Base-by-base conservation (phyloP, 208 protist genomes). In the Leishmania gerbilli region DNA sequence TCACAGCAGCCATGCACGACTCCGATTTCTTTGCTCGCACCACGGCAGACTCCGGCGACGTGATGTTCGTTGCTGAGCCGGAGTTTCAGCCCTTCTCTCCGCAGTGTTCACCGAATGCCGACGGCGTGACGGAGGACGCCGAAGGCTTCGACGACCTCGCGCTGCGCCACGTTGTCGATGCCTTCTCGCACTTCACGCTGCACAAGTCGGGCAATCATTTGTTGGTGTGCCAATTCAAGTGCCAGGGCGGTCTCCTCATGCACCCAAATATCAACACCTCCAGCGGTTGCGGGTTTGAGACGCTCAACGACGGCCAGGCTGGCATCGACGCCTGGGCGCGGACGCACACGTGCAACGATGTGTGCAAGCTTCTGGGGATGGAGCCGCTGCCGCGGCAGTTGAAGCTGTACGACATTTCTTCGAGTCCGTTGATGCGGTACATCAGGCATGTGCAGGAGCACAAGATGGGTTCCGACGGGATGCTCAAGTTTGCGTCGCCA, bases 141-240 rank as follows among this genome's bases (percentile, higher is more conserved):
- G 75, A 84, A 71, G 75, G 74, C 67, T 80, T 86, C 56, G 64
- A 89, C n/a, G 80, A 80, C 58, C 21, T 8, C 37, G 76, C 76
- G 75, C 58, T 84, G 68, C 76, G 80, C 76, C 76, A 85, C 13
- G 88, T 91, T 49, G 88, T 92, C 47, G 88, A 95, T 77, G 88
- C 88, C 45, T 91, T 91, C 80, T 90, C 88, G 55, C 88, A 91
- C 79, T 91, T 91, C 76, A 89, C 88, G n/a, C 60, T 85, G 45
- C 64, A 76, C 64, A 72, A 83, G 60, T 84, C 86, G 0, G 79
- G 76, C 37, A 79, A 84, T 31, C 72, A 83, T 49, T 65, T 88
- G 34, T 62, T 91, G 0, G 80, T 90, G 13, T 85, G 77, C 82
- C 65, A 86, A 51, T 76, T 91, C 34, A 86, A 91, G 71, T 84